Conservation (phyloP, 2,329 filamentous ascomycete genomes). For the Fusarium vanettenii region DNA sequence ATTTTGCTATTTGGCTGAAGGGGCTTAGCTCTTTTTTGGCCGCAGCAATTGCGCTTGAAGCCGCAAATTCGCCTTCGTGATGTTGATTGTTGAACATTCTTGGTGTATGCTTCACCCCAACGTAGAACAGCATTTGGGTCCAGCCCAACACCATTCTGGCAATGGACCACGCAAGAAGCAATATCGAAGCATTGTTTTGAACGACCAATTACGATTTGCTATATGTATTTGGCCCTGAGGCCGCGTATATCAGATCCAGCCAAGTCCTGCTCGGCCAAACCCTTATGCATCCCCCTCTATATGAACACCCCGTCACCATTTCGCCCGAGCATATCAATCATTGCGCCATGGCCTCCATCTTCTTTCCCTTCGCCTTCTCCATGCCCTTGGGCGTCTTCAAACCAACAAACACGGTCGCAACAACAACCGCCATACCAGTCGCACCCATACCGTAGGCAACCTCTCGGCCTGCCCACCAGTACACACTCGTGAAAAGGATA, state of each 20-base stretch:
- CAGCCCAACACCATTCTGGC: background rate
- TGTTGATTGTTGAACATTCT: background rate
- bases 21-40: background rate
- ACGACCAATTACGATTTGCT: background rate
- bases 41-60: background rate
- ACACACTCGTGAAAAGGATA: constrained; percentile 90
- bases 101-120: background rate
- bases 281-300: constrained; percentile 1
- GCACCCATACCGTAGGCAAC: constrained; percentile 86
- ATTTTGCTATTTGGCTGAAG: background rate
- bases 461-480: constrained; percentile 97
- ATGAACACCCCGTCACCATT: background rate
- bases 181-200: background rate
- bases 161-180: background rate
- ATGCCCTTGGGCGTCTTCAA: constrained; percentile 71
- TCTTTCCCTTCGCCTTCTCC: constrained; percentile 30
- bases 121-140: background rate
- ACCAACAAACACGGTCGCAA: constrained; percentile 75
- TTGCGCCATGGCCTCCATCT: constrained; percentile 29
- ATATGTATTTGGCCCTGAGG: background rate
- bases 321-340: constrained; percentile 5
- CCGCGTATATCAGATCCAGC: background rate
- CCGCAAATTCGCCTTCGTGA: background rate
- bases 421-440: constrained; percentile 81
- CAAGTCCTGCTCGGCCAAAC: constrained; percentile 32